phyloP scores from a whole-genome alignment of 805 yeast genomes.

The Myxozyma sirexii region DNA sequence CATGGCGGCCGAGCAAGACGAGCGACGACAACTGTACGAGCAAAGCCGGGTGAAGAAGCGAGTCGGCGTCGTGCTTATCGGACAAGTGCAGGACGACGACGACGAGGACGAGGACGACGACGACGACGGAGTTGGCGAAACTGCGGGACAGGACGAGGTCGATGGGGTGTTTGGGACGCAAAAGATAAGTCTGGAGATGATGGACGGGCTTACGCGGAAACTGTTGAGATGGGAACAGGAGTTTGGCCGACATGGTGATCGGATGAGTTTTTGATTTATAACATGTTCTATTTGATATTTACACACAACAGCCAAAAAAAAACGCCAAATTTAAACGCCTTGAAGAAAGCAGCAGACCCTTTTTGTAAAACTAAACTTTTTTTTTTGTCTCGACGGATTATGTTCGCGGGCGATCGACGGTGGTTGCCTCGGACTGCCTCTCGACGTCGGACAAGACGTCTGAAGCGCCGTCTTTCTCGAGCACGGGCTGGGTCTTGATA shows the following conservation, averaged over 20 bases:
- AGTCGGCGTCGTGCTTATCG: slow-evolving; percentile 5
- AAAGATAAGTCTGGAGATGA: slow-evolving; percentile 60
- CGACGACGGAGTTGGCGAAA: slow-evolving; percentile 16
- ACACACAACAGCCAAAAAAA: too few relatives aligned
- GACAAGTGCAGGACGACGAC: slow-evolving; percentile 2
- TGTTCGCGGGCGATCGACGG: too few relatives aligned
- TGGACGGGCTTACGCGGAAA: slow-evolving; percentile 74
- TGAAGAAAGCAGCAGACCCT: too few relatives aligned
- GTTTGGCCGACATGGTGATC: slow-evolving; percentile 54
- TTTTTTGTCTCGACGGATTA: too few relatives aligned
- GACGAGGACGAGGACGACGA: neutral
- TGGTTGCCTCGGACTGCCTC: neutral
- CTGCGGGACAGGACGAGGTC: slow-evolving; percentile 36
- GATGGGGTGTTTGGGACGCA: slow-evolving; percentile 53
- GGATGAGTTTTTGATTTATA: neutral
- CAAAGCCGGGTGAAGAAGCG: slow-evolving; percentile 34
- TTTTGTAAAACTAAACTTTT: too few relatives aligned
- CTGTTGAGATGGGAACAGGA: slow-evolving; percentile 78
- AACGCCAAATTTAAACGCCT: too few relatives aligned
- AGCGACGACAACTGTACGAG: slow-evolving; percentile 53
- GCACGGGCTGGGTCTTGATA: neutral
- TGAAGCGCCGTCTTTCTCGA: neutral
- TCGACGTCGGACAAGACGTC: neutral
- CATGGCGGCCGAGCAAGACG: slow-evolving; percentile 70
- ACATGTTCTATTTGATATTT: neutral